Evolutionary conservation across 2,329 filamentous ascomycete genomes (phyloP).

Genomic region (Xylariaceae sp.): DNA sequence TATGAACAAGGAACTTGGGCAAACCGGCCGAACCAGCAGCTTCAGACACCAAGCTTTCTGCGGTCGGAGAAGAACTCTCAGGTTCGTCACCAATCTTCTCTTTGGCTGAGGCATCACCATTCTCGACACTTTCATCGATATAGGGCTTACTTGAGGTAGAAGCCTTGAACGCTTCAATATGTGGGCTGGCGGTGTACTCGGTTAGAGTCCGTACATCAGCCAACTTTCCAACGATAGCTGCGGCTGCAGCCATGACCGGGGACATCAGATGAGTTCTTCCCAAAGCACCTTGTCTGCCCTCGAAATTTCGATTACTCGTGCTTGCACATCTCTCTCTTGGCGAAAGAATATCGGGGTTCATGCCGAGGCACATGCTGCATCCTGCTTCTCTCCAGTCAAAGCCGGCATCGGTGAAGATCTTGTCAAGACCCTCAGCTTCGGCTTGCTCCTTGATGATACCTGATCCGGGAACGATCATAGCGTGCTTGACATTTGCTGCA

Average conservation of each 20-base stretch:
- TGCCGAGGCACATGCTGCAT: slow-evolving; percentile 98
- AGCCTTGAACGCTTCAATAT: slow-evolving; percentile 54
- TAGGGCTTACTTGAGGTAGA: slow-evolving; percentile 40
- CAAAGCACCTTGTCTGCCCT: slow-evolving; percentile 88
- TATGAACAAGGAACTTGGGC: slow-evolving; percentile 77
- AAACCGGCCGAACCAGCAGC: slow-evolving; percentile 59
- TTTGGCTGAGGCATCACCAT: slow-evolving; percentile 45
- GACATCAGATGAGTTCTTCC: slow-evolving; percentile 95
- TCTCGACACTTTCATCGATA: slow-evolving; percentile 49
- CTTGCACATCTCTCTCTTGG: slow-evolving; percentile 91
- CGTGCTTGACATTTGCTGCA: slow-evolving; percentile 83
- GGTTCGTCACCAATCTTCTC: slow-evolving; percentile 55
- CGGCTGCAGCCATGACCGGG: slow-evolving; percentile 91
- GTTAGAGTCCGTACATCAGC: slow-evolving; percentile 83
- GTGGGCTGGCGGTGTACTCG: slow-evolving; percentile 52
- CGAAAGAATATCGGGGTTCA: slow-evolving; percentile 97
- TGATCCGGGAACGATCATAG: slow-evolving; percentile 94
- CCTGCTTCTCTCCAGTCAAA: slow-evolving; percentile 98
- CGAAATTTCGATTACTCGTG: slow-evolving; percentile 96
- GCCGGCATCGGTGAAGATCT: slow-evolving; percentile 85
- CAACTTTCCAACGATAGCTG: slow-evolving; percentile 84
- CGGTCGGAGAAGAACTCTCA: slow-evolving; percentile 60
- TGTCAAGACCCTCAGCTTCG: slow-evolving; percentile 86
- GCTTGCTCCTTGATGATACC: slow-evolving; percentile 91
- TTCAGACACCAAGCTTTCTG: slow-evolving; percentile 54